Conservation (phyloP, 345 rosid species). For the Cardamine resedifolia region DNA sequence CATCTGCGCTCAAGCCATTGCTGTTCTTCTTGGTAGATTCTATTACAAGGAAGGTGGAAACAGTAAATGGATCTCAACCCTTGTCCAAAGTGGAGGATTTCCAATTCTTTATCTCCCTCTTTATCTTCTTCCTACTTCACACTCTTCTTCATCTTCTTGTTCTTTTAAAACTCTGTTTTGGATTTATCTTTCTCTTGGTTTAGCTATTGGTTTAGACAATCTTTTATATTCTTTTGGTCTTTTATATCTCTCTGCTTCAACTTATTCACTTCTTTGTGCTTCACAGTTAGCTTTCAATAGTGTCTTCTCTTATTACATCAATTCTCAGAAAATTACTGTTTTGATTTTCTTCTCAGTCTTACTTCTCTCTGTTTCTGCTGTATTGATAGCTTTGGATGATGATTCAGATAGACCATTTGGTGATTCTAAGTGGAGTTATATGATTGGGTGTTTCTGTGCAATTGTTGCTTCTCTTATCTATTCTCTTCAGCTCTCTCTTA, state of each 20-base stretch:
- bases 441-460: conserved; percentile 57
- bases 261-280: conserved; percentile 77
- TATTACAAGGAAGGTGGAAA: conserved; percentile 34
- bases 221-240: conserved; percentile 72
- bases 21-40: conserved; percentile 44
- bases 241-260: conserved; percentile 67
- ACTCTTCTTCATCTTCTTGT: conserved; percentile 38
- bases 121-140: conserved; percentile 45
- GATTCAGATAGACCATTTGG: conserved; percentile 56
- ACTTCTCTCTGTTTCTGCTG: conserved; percentile 70
- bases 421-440: conserved; percentile 38
- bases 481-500: conserved; percentile 77
- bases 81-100: conserved; percentile 49
- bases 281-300: conserved; percentile 79
- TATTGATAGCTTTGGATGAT: conserved; percentile 60
- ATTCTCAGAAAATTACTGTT: conserved; percentile 69
- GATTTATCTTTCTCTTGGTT: conserved; percentile 64
- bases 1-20: conserved; percentile 62
- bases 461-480: conserved; percentile 70
- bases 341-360: conserved; percentile 58
- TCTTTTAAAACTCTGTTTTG: conserved; percentile 37
- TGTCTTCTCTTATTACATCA: conserved; percentile 69
- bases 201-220: conserved; percentile 60
- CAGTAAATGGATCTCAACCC: conserved; percentile 38
- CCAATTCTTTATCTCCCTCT: conserved; percentile 65